Base-by-base conservation (phyloP, 140 eudicot species). In the Artemisia princeps region DNA sequence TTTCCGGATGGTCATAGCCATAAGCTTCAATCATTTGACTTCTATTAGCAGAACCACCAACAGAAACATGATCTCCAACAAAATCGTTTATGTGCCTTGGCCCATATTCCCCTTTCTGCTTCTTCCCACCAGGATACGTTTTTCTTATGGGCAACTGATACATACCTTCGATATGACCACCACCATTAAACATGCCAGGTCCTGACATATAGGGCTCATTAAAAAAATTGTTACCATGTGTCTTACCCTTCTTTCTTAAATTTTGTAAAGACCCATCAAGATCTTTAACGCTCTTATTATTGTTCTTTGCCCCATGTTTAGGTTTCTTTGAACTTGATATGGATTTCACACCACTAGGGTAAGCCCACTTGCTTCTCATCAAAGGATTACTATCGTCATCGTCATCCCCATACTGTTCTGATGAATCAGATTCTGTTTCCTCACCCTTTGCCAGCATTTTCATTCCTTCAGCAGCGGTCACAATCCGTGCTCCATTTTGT, bases 341-440 rank as follows among this genome's bases (percentile, higher is more conserved):
- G 15, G 84, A 64, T 71, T 76, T 84, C 54, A 76, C 73, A 50
- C 87, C 86, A 62, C 79, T 64, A 16, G 90, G 95, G 65, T 79
- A 81, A 33, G 95, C 95, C 91, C 84, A 79, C 75, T 88, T 88
- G 80, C 95, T 88, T 87, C 94, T 88, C 94, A 92, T 85, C 69
- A 85, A 65, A 54, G 95, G 98, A 70, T 84, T 92, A 75, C 80
- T 77, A 62, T 83, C 95, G 10, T 66, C 71, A 16, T 83, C 96
- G 53, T 78, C 91, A 5, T 79, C 91, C 55, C 75, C 84, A 70
- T 73, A 57, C 62, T 82, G 89, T 55, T 74, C 84, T 9, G 96
- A 91, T 44, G 97, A 91, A 80, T 81, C 96, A 2, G 98, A 92
- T 52, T 88, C 96, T 14, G 98, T 92, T 57, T 92, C 96, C 60